Evolutionary conservation across 2,329 filamentous ascomycete species (phyloP).

Genomic region (Xylariaceae sp.): DNA sequence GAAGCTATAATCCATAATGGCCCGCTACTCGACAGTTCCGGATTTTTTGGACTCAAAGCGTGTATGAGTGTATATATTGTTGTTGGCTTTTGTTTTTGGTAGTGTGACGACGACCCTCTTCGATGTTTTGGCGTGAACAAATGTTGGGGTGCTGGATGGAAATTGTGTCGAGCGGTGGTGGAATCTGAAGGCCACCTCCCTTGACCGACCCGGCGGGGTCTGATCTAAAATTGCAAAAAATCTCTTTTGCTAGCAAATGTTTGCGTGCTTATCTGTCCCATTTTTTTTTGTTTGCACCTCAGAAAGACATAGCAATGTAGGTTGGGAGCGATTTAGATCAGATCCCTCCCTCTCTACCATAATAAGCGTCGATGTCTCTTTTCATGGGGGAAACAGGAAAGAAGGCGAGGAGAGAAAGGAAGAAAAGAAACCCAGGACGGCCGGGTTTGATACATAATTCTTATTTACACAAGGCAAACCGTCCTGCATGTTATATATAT

Average conservation of each 20-base stretch:
- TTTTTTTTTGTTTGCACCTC: background rate
- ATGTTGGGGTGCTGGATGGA: background rate
- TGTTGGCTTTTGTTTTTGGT: conserved; percentile 9
- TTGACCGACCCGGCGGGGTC: background rate
- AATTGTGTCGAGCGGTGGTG: conserved; percentile 4
- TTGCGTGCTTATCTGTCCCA: background rate
- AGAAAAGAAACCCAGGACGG: too few relatives aligned
- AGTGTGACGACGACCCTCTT: background rate
- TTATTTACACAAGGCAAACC: too few relatives aligned
- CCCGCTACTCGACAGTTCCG: background rate
- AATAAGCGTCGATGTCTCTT: conserved; percentile 13
- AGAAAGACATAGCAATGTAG: conserved; percentile 10
- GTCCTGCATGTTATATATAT: too few relatives aligned
- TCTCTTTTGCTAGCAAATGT: background rate
- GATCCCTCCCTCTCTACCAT: conserved; percentile 8
- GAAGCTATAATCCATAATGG: conserved; percentile 36
- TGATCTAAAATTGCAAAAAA: conserved; percentile 4
- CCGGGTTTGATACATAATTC: too few relatives aligned
- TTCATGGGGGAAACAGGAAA: conserved; percentile 4
- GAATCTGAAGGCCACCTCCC: background rate
- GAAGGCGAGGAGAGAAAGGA: background rate
- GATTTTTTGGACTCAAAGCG: conserved; percentile 20
- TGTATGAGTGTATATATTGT: conserved; percentile 31
- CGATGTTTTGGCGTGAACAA: conserved; percentile 2
- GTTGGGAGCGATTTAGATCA: conserved; percentile 11